Base-by-base conservation (phyloP, 768 basidiomycete genomes). In the Tulasnella sp. region DNA sequence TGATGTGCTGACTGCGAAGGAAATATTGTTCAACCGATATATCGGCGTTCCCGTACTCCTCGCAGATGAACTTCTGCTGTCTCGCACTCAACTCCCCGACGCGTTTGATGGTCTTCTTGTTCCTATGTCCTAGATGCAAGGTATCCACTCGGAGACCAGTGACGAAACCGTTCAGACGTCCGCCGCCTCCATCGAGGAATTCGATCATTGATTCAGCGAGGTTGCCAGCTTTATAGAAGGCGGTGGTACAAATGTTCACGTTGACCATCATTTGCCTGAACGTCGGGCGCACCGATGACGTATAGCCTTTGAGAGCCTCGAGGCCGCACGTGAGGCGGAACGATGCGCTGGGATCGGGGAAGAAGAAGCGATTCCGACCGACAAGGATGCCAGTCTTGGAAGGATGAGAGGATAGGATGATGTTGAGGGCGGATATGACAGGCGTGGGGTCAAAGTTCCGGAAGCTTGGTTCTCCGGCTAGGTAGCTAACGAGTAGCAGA, bases 1-100 rank as follows among this genome's bases (percentile, higher is more conserved):
- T 9, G 31, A 59, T 30, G 9, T 15, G 68, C 81, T 59, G 66
- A 88, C 87, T 84, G 63, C 64, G 72, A 38, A 70, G 65, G 68
- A 87, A 88, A 65, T 80, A 89, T 1, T 80, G 66, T 62, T 81
- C 78, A 2, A 90, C 81, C 0, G 80, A 76, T 10, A 85, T 72
- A 43, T 50, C 56, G 2, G 78, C 78, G 0, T 50, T 50, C 24
- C 79, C 80, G 34, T 75, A 72, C 63, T 76, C 76, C 1, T 88
- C 85, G 1, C 75, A 74, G 51, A 75, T 67, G 67, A 91, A 91
- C 11, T 54, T 73, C 53, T 80, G 70, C 19, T 73, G 69, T 11
- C 66, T 70, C 0, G 85, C 74, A 22, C 73, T 76, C 9, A 66
- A 71, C 22, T 73, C 72, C 11, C 74, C 73, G 12, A 85, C 67